Base-by-base conservation (phyloP, 352 stramenopile genomes). In the Globisporangium recalcitrans region DNA sequence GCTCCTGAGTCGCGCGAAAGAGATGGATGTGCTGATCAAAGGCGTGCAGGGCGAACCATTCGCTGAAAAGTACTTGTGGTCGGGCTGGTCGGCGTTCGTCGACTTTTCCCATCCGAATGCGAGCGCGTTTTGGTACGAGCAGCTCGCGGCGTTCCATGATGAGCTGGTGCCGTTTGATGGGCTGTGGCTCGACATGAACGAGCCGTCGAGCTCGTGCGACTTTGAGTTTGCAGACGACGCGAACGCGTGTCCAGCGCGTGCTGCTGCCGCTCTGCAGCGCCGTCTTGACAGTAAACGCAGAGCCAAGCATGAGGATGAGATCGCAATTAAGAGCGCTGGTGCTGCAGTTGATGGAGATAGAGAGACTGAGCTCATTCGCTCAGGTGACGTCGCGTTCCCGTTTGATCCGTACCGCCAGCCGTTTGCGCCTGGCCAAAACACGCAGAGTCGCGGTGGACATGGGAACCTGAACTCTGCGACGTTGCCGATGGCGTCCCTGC, bases 41-140 rank as follows among this genome's bases (percentile, higher is more conserved):
- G 80, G 89, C 14, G 62, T 88, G 0, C 63, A 77, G 14, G 86
- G 86, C 9, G 80, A 92, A 52, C 56, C 63, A 0, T 78, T 80
- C 9, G 87, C 84, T 0, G 67, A 93, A 47, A 93, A 93, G 60
- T 72, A 75, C 19, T 79, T 95, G 2, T 75, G 74, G 29, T 80
- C 74, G 0, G 71, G 74, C 1, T 91, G 85, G 74, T 82, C 83
- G 6, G 72, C 73, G 10, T 95, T 93, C 60, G 74, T 94, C 4
- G 88, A 97, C 34, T 97, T 95, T 42, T 91, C 91, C 40, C 78
- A 96, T 31, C 86, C 88, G 3, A 74, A 89, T 49, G 74, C 88
- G 36, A 77, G 73, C 8, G 44, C 42, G 0, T 97, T 78, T 47
- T 96, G 87, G 82, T 62, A 69, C 3, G 69, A 88, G n/a, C 79